Conservation (phyloP, 2,329 filamentous ascomycete species). For the Delphinella strobiligena region DNA sequence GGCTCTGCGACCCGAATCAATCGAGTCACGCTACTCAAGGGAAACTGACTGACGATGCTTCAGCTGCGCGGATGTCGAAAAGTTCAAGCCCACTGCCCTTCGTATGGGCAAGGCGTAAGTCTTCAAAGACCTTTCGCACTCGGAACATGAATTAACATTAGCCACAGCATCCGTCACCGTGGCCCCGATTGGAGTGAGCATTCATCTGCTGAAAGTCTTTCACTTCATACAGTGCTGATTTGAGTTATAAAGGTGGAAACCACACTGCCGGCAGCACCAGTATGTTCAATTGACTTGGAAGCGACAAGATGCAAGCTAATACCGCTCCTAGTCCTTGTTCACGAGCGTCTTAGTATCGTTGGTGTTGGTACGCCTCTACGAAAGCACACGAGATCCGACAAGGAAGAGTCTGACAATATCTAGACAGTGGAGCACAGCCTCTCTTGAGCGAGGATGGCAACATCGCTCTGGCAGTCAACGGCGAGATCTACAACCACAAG, state of each 20-base stretch:
- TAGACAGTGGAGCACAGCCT: conserved; percentile 91
- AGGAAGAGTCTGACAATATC: background rate
- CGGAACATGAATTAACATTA: background rate
- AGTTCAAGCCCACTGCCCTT: conserved; percentile 91
- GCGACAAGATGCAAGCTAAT: too few species aligned
- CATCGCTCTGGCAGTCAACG: conserved; percentile 91
- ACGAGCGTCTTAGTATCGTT: conserved; percentile 95
- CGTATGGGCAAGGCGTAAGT: conserved; percentile 86
- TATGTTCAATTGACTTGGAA: conserved; percentile 36
- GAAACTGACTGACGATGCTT: conserved; percentile 9
- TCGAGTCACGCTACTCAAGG: conserved; percentile 13
- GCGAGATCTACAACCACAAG: conserved; percentile 99
- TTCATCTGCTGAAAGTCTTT: background rate
- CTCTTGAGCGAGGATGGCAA: conserved; percentile 81
- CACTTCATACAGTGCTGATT: too few species aligned
- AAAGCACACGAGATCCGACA: background rate
- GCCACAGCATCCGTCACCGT: conserved; percentile 71
- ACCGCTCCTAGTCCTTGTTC: conserved; percentile 94
- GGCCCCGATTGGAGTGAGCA: conserved; percentile 83
- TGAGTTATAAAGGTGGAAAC: conserved; percentile 60
- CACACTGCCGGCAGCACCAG: conserved; percentile 83
- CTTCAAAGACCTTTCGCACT: conserved; percentile 14
- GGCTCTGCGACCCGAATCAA: background rate
- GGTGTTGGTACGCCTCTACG: conserved; percentile 60
- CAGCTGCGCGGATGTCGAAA: conserved; percentile 81